Evolutionary conservation across 1,284 basidiomycete genomes (phyloP), one percentile per base, ranked within the genome.

Genomic region (Serendipita sp.): DNA sequence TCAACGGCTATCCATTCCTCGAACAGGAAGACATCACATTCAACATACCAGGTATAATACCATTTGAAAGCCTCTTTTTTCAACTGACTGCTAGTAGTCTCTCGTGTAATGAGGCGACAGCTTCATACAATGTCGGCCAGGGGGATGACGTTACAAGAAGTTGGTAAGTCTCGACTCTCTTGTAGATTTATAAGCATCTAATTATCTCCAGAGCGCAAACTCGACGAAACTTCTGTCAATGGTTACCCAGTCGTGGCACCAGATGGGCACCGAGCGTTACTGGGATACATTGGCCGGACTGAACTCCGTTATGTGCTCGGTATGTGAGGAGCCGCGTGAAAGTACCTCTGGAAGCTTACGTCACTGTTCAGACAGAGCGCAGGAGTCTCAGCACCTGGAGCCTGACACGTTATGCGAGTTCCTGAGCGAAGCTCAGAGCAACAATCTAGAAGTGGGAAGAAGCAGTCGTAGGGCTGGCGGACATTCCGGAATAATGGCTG

Each of bases 1-100:
- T 99, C 75, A 98, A 96, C 71, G 95, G 94, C 8, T 99, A 88
- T 74, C 96, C 96, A 0, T 94, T 95, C 77, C 77, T 99, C 64
- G 77, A 79, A 61, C 91, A 93, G 73, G 93, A 93, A 71, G 90
- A 95, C 70, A 91, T 96, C 70, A 84, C 87, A 0, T 95, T 90
- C 70, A 86, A 95, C 68, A 87, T 93, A 53, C 82, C 91, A 58
- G 93, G 95, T 89, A 69, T 69, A 72, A 68, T 35, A 4, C 22
- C 3, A n/a, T n/a, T 12, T 26, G 30, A 35, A 35, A 47, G 2
- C 17, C 53, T 66, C 17, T n/a, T 60, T 38, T 29, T 50, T n/a
- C 47, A 44, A 32, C 29, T 61, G 53, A 53, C 45, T 61, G 15
- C 65, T 4, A 5, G 3, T 71, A 89, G 95, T 98, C 12, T 87